Percentiles rank a stretch among this genome's conserved stretches.
Evolutionary conservation across 495 filamentous ascomycete genomes (phyloP).

Genomic region (Astrothelium macrocarpum): DNA sequence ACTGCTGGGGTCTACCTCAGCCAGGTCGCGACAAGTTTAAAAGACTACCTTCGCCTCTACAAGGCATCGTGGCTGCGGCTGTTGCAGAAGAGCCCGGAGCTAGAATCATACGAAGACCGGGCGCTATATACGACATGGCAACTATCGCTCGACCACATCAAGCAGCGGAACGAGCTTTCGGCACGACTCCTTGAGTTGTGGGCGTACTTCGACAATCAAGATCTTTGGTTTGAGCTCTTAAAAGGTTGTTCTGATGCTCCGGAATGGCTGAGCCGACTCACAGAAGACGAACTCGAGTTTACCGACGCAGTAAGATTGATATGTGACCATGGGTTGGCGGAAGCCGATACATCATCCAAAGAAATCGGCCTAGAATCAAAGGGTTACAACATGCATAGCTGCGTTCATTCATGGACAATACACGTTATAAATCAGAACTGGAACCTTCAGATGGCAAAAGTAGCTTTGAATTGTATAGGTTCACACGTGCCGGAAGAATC

Average conservation of each 20-base stretch:
- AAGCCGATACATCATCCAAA: neutral
- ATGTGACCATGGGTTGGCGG: neutral
- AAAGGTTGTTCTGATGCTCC: neutral
- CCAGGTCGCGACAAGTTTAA: conserved; percentile 21
- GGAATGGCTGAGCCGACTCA: neutral
- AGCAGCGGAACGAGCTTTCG: conserved; percentile 21
- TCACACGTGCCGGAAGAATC: neutral
- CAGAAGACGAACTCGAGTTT: conserved; percentile 11
- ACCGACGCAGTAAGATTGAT: neutral
- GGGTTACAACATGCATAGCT: conserved; percentile 10
- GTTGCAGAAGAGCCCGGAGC: conserved; percentile 4
- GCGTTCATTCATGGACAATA: neutral
- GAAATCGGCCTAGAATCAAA: neutral
- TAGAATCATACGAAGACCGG: conserved; percentile 12
- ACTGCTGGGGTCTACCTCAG: conserved; percentile 37
- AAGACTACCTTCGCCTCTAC: conserved; percentile 35
- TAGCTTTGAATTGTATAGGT: neutral
- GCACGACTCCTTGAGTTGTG: conserved; percentile 31
- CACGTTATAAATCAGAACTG: neutral
- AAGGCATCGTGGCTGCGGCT: conserved; percentile 35
- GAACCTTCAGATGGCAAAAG: neutral
- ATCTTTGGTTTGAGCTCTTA: conserved; percentile 26
- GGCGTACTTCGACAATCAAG: conserved; percentile 29
- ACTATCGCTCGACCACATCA: conserved; percentile 27
- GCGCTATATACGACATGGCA: conserved; percentile 28